These are phyloP conservation scores for Ocimum tenuiflorum DNA, from an alignment of 257 asterid genomes.

Conservation along the genomic window DNA sequence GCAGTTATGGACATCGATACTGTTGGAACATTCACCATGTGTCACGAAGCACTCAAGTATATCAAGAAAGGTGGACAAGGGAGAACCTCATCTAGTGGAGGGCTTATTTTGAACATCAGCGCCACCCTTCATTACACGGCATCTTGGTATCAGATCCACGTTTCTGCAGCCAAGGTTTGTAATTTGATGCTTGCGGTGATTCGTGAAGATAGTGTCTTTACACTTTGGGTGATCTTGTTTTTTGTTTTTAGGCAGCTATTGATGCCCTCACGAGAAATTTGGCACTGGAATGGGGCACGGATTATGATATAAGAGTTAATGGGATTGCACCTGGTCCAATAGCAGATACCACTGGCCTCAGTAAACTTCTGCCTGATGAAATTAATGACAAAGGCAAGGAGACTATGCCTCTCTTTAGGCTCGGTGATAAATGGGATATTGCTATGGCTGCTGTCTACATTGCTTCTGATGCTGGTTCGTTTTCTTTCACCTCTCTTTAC, in stretches of 20 bases:
- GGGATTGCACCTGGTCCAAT: conserved; percentile 94
- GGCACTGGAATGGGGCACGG: conserved; percentile 91
- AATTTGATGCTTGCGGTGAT: background rate
- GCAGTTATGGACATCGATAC: conserved; percentile 87
- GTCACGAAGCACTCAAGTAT: conserved; percentile 62
- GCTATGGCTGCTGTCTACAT: conserved; percentile 88
- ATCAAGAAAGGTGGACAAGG: conserved; percentile 66
- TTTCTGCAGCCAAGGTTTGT: conserved; percentile 86
- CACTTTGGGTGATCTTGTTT: background rate
- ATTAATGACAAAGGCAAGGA: conserved; percentile 35
- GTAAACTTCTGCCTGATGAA: conserved; percentile 67
- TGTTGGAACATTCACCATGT: conserved; percentile 96
- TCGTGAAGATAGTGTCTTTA: background rate
- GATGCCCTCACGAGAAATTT: conserved; percentile 74
- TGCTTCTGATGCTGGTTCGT: conserved; percentile 80
- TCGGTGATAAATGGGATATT: conserved; percentile 91
- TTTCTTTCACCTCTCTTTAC: conserved; percentile 7
- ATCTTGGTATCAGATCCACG: conserved; percentile 88
- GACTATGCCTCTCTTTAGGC: conserved; percentile 45
- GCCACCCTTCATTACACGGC: conserved; percentile 92
- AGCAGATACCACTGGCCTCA: conserved; percentile 64
- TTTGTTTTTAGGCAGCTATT: conserved; percentile 60
- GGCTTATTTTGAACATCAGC: conserved; percentile 71
- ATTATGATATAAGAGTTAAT: conserved; percentile 71
- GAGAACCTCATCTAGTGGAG: conserved; percentile 53